Base-by-base conservation (phyloP, 1,284 basidiomycete genomes). In the Ceratobasidium sp. region DNA sequence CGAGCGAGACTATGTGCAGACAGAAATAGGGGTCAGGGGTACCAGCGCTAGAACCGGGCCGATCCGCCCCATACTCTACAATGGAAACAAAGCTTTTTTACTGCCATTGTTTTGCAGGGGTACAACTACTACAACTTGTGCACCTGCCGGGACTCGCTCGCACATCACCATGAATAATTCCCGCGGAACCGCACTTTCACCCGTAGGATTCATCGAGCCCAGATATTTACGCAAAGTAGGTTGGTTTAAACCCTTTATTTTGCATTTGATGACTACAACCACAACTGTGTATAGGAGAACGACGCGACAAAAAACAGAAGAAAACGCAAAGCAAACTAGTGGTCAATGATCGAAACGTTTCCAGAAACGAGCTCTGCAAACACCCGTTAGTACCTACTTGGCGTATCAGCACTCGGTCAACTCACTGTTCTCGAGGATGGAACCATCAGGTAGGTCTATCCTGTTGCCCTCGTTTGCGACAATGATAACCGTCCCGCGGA, bases 391-490 rank as follows among this genome's bases (percentile, higher is more conserved):
- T 22, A 64, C n/a, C 13, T 15, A 15, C 44, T 34, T 13, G 43
- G 13, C 7, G 8, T 51, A 8, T 43, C 2, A 7, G 17, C 7
- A 29, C 19, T 22, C 8, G 40, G 61, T 22, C 1, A 29, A 85
- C 89, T 78, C 76, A 90, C 91, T 93, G 88, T 98, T 98, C 86
- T 98, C 97, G 78, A 99, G 88, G 81, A 96, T 90, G 81, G 95
- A 95, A 5, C 96, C 96, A 83, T 99, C 97, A 56, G 97, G 97
- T 78, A 99, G 95, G 84, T 96, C 92, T 80, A 99, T 98, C 81
- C 93, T 90, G 85, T 95, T 94, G 59, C 97, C 97, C 84, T 98
- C 96, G 82, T 95, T 96, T 66, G 95, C 95, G 78, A 95, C 93
- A 79, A 95, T 88, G 81, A 96, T 96, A 80, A 95, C 94, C 37